Evolutionary conservation across 1,139 yeast genomes (phyloP).

Genomic region (Taiozyma sp.): DNA sequence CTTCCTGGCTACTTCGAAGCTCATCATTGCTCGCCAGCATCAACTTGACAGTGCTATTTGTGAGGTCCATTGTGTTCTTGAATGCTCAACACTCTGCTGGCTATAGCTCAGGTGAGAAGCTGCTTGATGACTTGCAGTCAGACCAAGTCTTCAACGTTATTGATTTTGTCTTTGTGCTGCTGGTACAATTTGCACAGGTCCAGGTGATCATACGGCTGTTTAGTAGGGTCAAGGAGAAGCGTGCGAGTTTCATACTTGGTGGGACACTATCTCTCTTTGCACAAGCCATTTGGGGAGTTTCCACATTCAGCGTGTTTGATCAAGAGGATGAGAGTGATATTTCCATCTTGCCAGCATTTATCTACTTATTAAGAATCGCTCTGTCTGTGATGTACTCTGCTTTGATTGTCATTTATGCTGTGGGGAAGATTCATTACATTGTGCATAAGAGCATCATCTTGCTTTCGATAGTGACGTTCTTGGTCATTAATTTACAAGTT

Average conservation of each 20-base stretch:
- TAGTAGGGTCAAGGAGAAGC: slow-evolving; percentile 64
- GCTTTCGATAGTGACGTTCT: slow-evolving; percentile 52
- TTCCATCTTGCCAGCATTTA: slow-evolving; percentile 71
- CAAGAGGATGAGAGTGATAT: slow-evolving; percentile 36
- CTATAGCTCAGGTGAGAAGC: slow-evolving; percentile 44
- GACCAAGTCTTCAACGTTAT: slow-evolving; percentile 49
- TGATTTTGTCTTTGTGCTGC: slow-evolving; percentile 56
- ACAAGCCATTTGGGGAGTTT: slow-evolving; percentile 65
- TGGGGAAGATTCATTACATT: slow-evolving; percentile 51
- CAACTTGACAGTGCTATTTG: slow-evolving; percentile 47
- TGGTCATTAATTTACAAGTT: slow-evolving; percentile 58
- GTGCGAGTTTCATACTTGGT: slow-evolving; percentile 61
- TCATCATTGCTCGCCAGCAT: slow-evolving; percentile 46
- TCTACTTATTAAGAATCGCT: slow-evolving; percentile 71
- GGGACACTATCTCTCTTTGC: slow-evolving; percentile 48
- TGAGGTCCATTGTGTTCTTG: slow-evolving; percentile 42
- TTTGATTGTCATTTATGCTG: slow-evolving; percentile 52
- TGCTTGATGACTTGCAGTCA: slow-evolving; percentile 43
- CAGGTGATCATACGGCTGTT: slow-evolving; percentile 71
- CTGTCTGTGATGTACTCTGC: slow-evolving; percentile 69
- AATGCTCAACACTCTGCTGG: slow-evolving; percentile 49
- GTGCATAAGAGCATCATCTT: slow-evolving; percentile 45
- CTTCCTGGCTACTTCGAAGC: slow-evolving; percentile 39
- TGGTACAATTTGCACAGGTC: slow-evolving; percentile 68
- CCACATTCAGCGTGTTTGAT: slow-evolving; percentile 41